Evolutionary conservation across 2,329 filamentous ascomycete species (phyloP).

Genomic region (Diplodia intermedia): DNA sequence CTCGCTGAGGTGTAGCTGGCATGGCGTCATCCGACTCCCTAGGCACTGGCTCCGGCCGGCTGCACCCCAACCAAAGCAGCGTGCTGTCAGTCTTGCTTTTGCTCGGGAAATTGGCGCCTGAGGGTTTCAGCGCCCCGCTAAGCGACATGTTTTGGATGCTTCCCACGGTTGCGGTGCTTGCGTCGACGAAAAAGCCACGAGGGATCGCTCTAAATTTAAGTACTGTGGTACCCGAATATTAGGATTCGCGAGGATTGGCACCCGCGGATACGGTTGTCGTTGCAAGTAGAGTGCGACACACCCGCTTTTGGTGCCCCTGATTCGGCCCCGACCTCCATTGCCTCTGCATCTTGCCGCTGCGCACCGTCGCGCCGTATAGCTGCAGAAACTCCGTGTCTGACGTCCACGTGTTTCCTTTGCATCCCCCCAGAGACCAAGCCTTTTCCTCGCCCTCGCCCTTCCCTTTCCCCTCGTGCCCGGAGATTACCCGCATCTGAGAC

Average conservation of each 20-base stretch:
- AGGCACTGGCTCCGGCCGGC: too few relatives aligned
- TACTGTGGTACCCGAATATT: background rate
- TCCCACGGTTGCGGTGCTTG: slow-evolving; percentile 1
- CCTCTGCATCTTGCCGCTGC: background rate
- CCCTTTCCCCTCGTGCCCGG: too few relatives aligned
- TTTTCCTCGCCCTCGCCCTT: too few relatives aligned
- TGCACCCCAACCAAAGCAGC: too few relatives aligned
- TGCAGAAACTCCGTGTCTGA: background rate
- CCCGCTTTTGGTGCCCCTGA: background rate
- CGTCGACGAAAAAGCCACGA: background rate
- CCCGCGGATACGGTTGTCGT: slow-evolving; percentile 2
- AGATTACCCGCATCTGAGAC: too few relatives aligned
- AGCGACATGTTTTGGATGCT: background rate
- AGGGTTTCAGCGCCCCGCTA: background rate
- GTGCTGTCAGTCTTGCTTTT: too few relatives aligned
- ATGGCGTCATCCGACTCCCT: too few relatives aligned
- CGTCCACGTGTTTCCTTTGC: background rate
- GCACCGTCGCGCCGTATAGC: background rate
- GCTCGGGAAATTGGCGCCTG: background rate
- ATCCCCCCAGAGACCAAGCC: background rate
- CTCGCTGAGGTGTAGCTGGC: too few relatives aligned
- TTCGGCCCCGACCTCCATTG: background rate
- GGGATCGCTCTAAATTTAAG: slow-evolving; percentile 1
- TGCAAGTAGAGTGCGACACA: background rate
- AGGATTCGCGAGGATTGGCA: background rate